Evolutionary conservation across 2,329 filamentous ascomycete genomes (phyloP).

Genomic region (Calonectria pseudoreteaudii): DNA sequence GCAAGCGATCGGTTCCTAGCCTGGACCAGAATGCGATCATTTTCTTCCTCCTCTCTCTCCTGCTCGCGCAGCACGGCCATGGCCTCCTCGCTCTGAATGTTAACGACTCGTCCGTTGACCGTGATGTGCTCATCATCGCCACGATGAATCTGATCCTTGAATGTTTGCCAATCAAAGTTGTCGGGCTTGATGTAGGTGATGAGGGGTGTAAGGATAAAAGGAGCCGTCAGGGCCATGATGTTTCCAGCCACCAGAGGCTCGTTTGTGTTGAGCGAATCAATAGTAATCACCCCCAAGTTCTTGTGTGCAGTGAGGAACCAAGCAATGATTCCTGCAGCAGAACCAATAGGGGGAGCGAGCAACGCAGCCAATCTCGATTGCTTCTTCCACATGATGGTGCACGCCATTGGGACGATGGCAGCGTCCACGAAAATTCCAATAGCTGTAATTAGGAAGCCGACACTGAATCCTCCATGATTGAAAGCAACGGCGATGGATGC

Average conservation of each 20-base stretch:
- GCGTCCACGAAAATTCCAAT: slow-evolving; percentile 86
- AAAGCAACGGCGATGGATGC: slow-evolving; percentile 80
- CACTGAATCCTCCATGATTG: slow-evolving; percentile 76
- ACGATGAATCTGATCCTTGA: slow-evolving; percentile 23
- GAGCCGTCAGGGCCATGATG: slow-evolving; percentile 18
- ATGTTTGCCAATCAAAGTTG: slow-evolving; percentile 19
- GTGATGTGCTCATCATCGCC: slow-evolving; percentile 21
- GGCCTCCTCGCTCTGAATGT: slow-evolving; percentile 19
- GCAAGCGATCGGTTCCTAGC: slow-evolving; percentile 12
- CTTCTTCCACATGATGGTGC: slow-evolving; percentile 81
- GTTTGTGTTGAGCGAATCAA: slow-evolving; percentile 15
- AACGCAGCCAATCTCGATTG: slow-evolving; percentile 78
- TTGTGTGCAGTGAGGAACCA: slow-evolving; percentile 74
- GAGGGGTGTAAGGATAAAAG: slow-evolving; percentile 14
- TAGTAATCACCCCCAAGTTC: slow-evolving; percentile 13
- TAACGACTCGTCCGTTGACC: slow-evolving; percentile 15
- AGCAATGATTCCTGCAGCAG: slow-evolving; percentile 73
- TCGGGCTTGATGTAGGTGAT: slow-evolving; percentile 13
- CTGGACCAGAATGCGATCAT: slow-evolving; percentile 13
- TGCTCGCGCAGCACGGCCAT: slow-evolving; percentile 3
- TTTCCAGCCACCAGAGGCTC: slow-evolving; percentile 22
- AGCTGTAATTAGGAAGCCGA: slow-evolving; percentile 80
- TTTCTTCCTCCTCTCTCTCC: slow-evolving; percentile 22
- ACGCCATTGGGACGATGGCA: slow-evolving; percentile 80
- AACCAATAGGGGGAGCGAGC: slow-evolving; percentile 72